Percentiles rank a stretch among this genome's conserved stretches.
These are phyloP conservation scores for Globisporangium canariense DNA, from an alignment of 352 stramenopile species.

Conservation along the genomic window DNA sequence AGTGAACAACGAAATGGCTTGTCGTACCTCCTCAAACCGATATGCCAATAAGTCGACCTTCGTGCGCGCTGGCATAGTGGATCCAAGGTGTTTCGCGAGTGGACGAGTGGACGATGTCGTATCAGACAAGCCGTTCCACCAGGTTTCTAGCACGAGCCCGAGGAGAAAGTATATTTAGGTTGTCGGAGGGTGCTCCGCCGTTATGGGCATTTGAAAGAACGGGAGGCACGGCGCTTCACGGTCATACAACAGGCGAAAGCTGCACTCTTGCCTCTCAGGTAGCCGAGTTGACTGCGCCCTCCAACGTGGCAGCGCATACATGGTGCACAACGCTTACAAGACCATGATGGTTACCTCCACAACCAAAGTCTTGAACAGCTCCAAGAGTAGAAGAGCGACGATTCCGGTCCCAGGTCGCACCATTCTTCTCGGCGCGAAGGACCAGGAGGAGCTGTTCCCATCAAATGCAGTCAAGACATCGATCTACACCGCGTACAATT, in stretches of 20 bases:
- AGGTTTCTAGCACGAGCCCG: too few relatives aligned
- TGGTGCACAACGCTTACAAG: slow-evolving; percentile 15
- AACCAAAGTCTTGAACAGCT: not conserved
- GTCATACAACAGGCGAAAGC: not conserved
- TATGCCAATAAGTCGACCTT: too few relatives aligned
- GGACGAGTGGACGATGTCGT: too few relatives aligned
- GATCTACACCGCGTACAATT: slow-evolving; percentile 61
- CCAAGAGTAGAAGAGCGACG: slow-evolving; percentile 20
- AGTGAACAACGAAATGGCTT: too few relatives aligned
- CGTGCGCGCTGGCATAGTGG: too few relatives aligned
- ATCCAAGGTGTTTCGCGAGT: too few relatives aligned
- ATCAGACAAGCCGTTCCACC: too few relatives aligned
- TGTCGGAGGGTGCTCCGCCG: too few relatives aligned
- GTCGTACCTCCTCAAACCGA: too few relatives aligned
- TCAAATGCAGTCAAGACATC: slow-evolving; percentile 56
- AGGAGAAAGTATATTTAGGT: too few relatives aligned
- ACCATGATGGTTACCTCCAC: slow-evolving; percentile 12
- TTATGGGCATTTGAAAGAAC: not conserved
- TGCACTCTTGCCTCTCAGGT: not conserved
- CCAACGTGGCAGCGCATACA: not conserved
- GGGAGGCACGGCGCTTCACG: not conserved
- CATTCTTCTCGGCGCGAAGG: slow-evolving; percentile 24
- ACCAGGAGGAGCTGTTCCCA: slow-evolving; percentile 24
- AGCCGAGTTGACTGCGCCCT: not conserved
- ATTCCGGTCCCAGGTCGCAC: slow-evolving; percentile 20